phyloP scores from a whole-genome alignment of 441 rosid species.

The Erodium moschatum region DNA sequence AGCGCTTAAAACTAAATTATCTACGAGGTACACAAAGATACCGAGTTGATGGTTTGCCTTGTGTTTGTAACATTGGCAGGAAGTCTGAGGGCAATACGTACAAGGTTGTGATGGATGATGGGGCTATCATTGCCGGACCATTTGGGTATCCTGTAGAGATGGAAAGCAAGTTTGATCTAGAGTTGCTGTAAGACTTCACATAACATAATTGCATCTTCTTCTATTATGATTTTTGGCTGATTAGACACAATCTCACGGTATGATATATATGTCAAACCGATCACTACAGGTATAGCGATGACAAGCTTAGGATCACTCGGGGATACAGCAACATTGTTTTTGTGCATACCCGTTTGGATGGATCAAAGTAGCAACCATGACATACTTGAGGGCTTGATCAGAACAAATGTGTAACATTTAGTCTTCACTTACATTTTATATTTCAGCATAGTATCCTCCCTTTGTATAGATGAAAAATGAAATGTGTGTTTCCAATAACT shows the following conservation, averaged over 20 bases:
- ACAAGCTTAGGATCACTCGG: conserved; percentile 60
- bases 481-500: too few species aligned
- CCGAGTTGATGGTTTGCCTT: neutral
- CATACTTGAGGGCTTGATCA: neutral
- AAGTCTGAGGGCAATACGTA: conserved; percentile 40
- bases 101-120: conserved; percentile 61
- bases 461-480: too few species aligned
- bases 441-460: too few species aligned
- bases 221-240: neutral
- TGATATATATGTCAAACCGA: neutral
- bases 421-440: neutral
- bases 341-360: conserved; percentile 46
- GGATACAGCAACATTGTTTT: conserved; percentile 59
- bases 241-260: neutral
- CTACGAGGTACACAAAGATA: neutral
- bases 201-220: neutral
- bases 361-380: conserved; percentile 8
- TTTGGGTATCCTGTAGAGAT: conserved; percentile 66
- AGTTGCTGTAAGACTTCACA: conserved; percentile 52
- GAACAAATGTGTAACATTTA: neutral
- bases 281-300: conserved; percentile 54
- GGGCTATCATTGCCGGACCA: conserved; percentile 64
- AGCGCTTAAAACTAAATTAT: too few species aligned
- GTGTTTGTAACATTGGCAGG: conserved; percentile 26
- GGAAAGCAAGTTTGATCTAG: conserved; percentile 45